Evolutionary conservation across 2,329 filamentous ascomycete genomes (phyloP), one percentile per base, ranked within the genome.

Genomic region (Tolypocladium guangdongense): DNA sequence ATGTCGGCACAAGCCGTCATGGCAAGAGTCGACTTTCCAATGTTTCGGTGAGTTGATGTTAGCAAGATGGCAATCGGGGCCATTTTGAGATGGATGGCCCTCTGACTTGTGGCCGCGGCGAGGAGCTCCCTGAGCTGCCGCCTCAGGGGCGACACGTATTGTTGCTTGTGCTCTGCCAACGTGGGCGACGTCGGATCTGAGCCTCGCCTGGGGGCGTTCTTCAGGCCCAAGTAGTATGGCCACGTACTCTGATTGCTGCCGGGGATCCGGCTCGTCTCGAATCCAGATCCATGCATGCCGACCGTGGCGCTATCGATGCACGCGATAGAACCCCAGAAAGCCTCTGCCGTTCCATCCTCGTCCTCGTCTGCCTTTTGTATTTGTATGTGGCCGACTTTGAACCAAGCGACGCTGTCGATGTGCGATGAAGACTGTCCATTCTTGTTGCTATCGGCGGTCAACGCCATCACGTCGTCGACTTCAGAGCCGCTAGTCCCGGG

Each of bases 261-360:
- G 0, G 92, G 92, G 7, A 96, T 78, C 51, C 86, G 85, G 63
- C 87, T 86, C 47, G 88, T 87, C 63, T 90, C 88, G 58, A 87
- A 95, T 4, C 93, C 93, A 37, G 91, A 90, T 64, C 95, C 90
- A 55, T 91, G 88, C 77, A 97, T 92, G 55, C 90, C 87, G 4
- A 95, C 95, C 55, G 84, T 87, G 7, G 86, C 81, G 46, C 88
- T 88, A 66, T 97, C 92, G 49, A 99, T 89, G 48, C 86, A 86
- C 3, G 87, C 89, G 39, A 92, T 84, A 1, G 88, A 87, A 38
- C 89, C 90, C 93, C 93, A 99, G 10, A 84, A 74, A 51, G 88
- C 84, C 49, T 84, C 81, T 4, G 80, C 78, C 2, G 81, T 75
- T 16, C 81, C 80, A 36, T 83, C 80, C n/a, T 79, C 76, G 8